Conservation (phyloP, 768 basidiomycete genomes). For the Russula foetens region DNA sequence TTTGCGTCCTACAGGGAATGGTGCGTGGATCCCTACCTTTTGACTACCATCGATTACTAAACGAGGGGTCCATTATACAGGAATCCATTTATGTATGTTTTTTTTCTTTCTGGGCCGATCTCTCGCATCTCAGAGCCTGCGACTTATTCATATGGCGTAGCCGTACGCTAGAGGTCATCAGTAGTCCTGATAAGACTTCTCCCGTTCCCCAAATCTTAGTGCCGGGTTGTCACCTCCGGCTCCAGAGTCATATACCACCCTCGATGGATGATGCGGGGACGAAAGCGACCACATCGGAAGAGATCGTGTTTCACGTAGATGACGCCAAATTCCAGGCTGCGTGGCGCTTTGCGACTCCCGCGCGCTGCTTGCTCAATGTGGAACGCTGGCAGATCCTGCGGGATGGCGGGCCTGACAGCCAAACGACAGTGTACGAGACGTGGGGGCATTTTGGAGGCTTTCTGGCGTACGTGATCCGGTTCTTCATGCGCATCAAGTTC, state of each 20-base stretch:
- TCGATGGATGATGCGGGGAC: conserved; percentile 1
- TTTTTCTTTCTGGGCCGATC: background rate
- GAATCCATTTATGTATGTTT: conserved; percentile 6
- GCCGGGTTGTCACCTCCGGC: background rate
- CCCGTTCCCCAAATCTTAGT: background rate
- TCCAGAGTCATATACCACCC: background rate
- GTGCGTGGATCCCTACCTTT: background rate
- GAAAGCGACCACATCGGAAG: background rate
- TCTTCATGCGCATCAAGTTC: conserved; percentile 3
- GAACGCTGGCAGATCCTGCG: conserved; percentile 11
- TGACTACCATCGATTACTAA: background rate
- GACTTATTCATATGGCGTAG: background rate
- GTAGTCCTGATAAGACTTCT: too few relatives aligned
- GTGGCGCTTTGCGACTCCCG: conserved; percentile 7
- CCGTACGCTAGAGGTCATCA: conserved; percentile 2
- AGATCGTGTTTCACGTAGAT: conserved; percentile 8
- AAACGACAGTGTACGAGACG: conserved; percentile 3
- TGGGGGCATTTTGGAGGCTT: conserved; percentile 8
- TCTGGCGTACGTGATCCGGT: conserved; percentile 1
- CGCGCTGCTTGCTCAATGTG: conserved; percentile 5
- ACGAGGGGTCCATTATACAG: background rate
- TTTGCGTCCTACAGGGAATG: conserved; percentile 9
- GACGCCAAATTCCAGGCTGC: background rate
- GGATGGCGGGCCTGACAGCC: background rate
- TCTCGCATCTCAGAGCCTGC: too few relatives aligned